phyloP scores from a whole-genome alignment of 208 protist species.

The Herpetomonas samuelpessoai region DNA sequence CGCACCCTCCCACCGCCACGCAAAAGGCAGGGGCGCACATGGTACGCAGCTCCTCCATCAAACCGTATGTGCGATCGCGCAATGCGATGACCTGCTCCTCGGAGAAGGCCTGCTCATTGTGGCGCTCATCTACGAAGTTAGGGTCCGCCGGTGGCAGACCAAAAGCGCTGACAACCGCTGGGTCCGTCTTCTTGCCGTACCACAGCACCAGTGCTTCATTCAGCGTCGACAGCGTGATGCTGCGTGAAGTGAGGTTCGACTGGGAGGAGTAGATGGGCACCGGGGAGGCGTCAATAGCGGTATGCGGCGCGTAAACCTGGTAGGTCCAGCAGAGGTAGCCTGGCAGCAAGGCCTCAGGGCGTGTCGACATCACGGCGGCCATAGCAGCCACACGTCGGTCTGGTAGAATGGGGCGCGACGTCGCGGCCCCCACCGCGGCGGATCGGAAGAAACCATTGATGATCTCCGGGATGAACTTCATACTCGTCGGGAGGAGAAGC shows the following conservation, averaged over 20 bases:
- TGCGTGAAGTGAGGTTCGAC: slow-evolving; percentile 46
- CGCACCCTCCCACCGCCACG: slow-evolving; percentile 36
- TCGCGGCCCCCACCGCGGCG: slow-evolving; percentile 46
- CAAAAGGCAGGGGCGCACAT: slow-evolving; percentile 33
- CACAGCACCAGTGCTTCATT: slow-evolving; percentile 65
- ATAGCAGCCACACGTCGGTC: slow-evolving; percentile 75
- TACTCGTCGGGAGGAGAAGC: slow-evolving; percentile 64
- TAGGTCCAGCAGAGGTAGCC: slow-evolving; percentile 73
- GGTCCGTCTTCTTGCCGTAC: slow-evolving; percentile 53
- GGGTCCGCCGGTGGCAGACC: slow-evolving; percentile 30
- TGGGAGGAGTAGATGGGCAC: slow-evolving; percentile 54
- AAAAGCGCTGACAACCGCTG: slow-evolving; percentile 40
- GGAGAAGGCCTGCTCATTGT: slow-evolving; percentile 19
- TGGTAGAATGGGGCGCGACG: slow-evolving; percentile 40
- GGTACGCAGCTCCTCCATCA: slow-evolving; percentile 41
- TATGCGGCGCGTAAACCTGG: slow-evolving; percentile 57
- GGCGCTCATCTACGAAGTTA: slow-evolving; percentile 5
- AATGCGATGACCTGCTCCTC: slow-evolving; percentile 55
- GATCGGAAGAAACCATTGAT: slow-evolving; percentile 73
- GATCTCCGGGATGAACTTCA: slow-evolving; percentile 79
- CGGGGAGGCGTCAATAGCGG: slow-evolving; percentile 46
- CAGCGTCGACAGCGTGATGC: slow-evolving; percentile 64
- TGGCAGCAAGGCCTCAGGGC: slow-evolving; percentile 60
- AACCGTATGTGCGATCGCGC: slow-evolving; percentile 43
- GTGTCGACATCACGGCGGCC: slow-evolving; percentile 63